Conservation (phyloP, 768 basidiomycete genomes). For the Mycena crocata region DNA sequence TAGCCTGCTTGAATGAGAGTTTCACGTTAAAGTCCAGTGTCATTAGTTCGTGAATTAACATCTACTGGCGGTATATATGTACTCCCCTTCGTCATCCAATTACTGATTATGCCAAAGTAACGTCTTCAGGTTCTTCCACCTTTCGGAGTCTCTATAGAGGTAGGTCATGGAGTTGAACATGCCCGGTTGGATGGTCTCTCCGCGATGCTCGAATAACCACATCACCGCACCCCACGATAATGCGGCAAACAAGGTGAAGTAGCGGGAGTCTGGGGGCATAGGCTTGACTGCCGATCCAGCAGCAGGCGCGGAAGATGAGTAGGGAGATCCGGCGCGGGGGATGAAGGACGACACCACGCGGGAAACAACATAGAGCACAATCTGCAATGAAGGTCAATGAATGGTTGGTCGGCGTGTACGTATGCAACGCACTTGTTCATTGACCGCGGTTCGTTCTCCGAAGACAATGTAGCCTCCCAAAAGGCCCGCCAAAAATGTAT, state of each 20-base stretch:
- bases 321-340: slow-evolving; percentile 75
- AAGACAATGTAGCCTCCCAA: slow-evolving; percentile 93
- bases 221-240: slow-evolving; percentile 96
- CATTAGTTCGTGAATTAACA: slow-evolving; percentile 19
- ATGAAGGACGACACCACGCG: slow-evolving; percentile 93
- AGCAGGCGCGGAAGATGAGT: slow-evolving; percentile 58
- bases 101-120: slow-evolving; percentile 87
- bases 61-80: slow-evolving; percentile 12
- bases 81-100: not conserved
- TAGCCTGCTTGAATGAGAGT: no score
- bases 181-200: slow-evolving; percentile 94
- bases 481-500: slow-evolving; percentile 93
- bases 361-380: slow-evolving; percentile 95
- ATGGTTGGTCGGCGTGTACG: slow-evolving; percentile 1
- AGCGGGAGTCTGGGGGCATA: slow-evolving; percentile 83
- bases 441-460: slow-evolving; percentile 87
- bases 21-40: slow-evolving; percentile 5
- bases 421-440: slow-evolving; percentile 80
- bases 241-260: slow-evolving; percentile 90
- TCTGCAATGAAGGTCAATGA: slow-evolving; percentile 59
- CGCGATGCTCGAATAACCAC: slow-evolving; percentile 91
- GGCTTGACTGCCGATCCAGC: slow-evolving; percentile 65
- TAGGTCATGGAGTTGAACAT: slow-evolving; percentile 98
- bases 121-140: slow-evolving; percentile 85
- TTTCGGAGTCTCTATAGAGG: slow-evolving; percentile 92